phyloP scores from a whole-genome alignment of 2,329 filamentous ascomycete genomes.

The Fusarium redolens region DNA sequence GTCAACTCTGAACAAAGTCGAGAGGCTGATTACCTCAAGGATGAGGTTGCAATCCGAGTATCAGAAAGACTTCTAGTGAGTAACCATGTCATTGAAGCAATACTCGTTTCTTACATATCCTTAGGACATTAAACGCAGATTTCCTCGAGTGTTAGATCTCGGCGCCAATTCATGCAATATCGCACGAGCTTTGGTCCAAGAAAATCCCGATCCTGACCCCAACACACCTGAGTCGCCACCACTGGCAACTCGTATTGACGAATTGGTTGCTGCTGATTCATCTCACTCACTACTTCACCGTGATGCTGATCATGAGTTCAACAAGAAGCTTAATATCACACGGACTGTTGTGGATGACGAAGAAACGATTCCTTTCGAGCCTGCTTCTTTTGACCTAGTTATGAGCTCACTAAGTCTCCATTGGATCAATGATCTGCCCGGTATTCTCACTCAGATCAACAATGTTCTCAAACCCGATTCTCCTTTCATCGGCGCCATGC shows the following conservation, averaged over 20 bases:
- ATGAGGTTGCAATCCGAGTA: constrained; percentile 87
- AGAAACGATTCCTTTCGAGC: constrained; percentile 79
- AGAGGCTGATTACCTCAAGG: constrained; percentile 90
- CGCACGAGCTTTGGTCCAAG: constrained; percentile 79
- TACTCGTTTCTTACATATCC: constrained; percentile 24
- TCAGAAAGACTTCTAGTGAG: constrained; percentile 84
- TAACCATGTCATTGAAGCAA: background rate
- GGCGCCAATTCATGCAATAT: constrained; percentile 97
- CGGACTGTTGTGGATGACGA: constrained; percentile 80
- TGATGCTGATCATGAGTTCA: constrained; percentile 80
- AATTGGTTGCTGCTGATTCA: constrained; percentile 84
- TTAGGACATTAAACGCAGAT: constrained; percentile 91
- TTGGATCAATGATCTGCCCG: constrained; percentile 97
- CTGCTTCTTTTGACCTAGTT: constrained; percentile 87
- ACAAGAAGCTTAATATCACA: constrained; percentile 76
- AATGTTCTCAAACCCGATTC: constrained; percentile 87
- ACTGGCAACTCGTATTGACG: constrained; percentile 75
- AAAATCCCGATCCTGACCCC: constrained; percentile 72
- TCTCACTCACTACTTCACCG: constrained; percentile 83
- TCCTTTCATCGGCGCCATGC: constrained; percentile 95
- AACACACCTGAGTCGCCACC: constrained; percentile 70
- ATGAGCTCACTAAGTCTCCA: constrained; percentile 91
- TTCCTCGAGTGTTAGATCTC: constrained; percentile 86
- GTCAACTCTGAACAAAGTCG: constrained; percentile 76
- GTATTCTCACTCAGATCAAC: constrained; percentile 86